Conservation (phyloP, 129 eudicot genomes). For the Saposhnikovia divaricata region DNA sequence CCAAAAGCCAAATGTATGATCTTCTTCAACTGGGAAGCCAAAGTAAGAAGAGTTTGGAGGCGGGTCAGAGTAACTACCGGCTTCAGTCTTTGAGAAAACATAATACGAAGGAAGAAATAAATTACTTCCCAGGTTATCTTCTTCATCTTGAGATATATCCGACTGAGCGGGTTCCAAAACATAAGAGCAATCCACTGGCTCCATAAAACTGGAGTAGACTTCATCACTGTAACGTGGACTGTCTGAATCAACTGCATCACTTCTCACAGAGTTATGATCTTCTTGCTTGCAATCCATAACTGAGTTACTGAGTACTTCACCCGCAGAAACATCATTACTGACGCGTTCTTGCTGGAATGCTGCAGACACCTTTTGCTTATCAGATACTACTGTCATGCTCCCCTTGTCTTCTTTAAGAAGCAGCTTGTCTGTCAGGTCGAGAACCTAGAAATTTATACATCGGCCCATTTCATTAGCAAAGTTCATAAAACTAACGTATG, state of each 20-base stretch:
- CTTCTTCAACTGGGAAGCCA: slow-evolving; percentile 55
- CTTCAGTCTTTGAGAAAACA: slow-evolving; percentile 38
- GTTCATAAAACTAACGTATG: background rate
- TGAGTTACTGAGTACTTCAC: slow-evolving; percentile 23
- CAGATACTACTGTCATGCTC: slow-evolving; percentile 20
- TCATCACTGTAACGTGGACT: slow-evolving; percentile 30
- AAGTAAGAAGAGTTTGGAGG: slow-evolving; percentile 38
- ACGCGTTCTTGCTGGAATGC: slow-evolving; percentile 19
- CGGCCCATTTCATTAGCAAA: slow-evolving; percentile 1
- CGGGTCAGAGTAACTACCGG: slow-evolving; percentile 22
- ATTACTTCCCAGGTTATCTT: slow-evolving; percentile 38
- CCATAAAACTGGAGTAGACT: slow-evolving; percentile 29
- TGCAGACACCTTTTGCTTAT: slow-evolving; percentile 26
- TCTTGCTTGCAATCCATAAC: slow-evolving; percentile 21
- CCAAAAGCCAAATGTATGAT: slow-evolving; percentile 63
- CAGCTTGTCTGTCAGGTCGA: slow-evolving; percentile 47
- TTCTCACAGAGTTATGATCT: slow-evolving; percentile 25
- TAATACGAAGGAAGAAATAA: slow-evolving; percentile 24
- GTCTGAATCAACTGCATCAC: slow-evolving; percentile 36
- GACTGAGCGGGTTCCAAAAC: slow-evolving; percentile 56
- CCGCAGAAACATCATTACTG: slow-evolving; percentile 29
- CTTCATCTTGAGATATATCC: slow-evolving; percentile 56
- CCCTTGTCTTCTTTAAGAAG: slow-evolving; percentile 39
- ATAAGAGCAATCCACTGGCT: slow-evolving; percentile 49
- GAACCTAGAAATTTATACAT: slow-evolving; percentile 41